These are phyloP conservation scores for Claviceps purpurea DNA, from an alignment of 2,329 filamentous ascomycete genomes.

Conservation along the genomic window DNA sequence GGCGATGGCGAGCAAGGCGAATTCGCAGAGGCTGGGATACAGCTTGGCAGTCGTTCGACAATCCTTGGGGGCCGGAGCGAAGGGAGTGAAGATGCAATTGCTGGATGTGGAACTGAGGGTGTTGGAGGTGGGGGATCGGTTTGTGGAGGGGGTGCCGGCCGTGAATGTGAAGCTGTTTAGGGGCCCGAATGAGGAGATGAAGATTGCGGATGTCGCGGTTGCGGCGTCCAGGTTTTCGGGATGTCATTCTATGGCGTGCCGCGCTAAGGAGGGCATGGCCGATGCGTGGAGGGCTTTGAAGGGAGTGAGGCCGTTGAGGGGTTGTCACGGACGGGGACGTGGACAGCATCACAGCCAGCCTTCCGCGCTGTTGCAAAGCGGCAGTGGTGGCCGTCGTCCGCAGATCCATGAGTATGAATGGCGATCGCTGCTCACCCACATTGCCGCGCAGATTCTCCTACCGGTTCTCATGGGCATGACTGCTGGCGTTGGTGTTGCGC, in stretches of 20 bases:
- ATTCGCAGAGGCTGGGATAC: constrained; percentile 34
- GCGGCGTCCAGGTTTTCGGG: constrained; percentile 16
- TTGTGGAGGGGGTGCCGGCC: constrained; percentile 38
- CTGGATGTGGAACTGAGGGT: constrained; percentile 44
- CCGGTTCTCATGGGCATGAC: constrained; percentile 56
- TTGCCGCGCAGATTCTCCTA: constrained; percentile 50
- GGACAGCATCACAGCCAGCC: constrained; percentile 1
- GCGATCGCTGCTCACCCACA: constrained; percentile 36
- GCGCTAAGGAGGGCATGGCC: constrained; percentile 26
- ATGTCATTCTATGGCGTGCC: constrained; percentile 38
- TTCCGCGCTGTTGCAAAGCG: background rate
- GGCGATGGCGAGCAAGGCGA: constrained; percentile 16
- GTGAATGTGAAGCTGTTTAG: constrained; percentile 51
- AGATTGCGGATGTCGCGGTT: constrained; percentile 36
- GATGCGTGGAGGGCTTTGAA: constrained; percentile 16
- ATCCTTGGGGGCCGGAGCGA: constrained; percentile 36
- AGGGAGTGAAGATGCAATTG: constrained; percentile 37
- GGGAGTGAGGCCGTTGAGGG: constrained; percentile 9
- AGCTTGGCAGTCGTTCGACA: constrained; percentile 28
- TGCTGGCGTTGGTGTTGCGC: constrained; percentile 52
- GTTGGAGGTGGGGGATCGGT: constrained; percentile 43
- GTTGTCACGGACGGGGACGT: constrained; percentile 12
- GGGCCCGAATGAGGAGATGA: constrained; percentile 38
- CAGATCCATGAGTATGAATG: constrained; percentile 16
- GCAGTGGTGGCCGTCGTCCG: background rate